A percentile compares a stretch with the other conserved stretches of the same genome.
These are phyloP conservation scores for Simplicillium sp. DNA, from an alignment of 2,329 filamentous ascomycete genomes.

Conservation along the genomic window DNA sequence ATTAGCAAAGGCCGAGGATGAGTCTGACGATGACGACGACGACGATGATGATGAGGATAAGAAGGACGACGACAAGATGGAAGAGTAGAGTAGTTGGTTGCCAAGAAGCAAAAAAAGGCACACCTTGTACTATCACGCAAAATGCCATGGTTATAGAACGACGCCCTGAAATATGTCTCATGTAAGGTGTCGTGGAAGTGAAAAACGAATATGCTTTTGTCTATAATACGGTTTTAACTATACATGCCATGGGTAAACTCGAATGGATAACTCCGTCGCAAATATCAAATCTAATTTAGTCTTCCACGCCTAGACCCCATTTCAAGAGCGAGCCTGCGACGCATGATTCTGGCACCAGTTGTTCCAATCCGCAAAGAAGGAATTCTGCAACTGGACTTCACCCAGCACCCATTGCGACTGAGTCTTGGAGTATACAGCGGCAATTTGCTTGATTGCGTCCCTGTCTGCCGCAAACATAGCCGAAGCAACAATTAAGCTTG, in stretches of 20 bases:
- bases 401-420: conserved; percentile 48
- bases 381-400: conserved; percentile 49
- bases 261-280: too few relatives aligned
- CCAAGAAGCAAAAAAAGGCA: conserved; percentile 8
- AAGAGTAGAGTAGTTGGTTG: conserved; percentile 51
- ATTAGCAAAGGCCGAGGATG: conserved; percentile 81
- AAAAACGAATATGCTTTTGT: conserved; percentile 1
- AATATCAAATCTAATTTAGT: conserved; percentile 2
- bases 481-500: conserved; percentile 58
- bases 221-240: neutral
- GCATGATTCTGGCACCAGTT: conserved; percentile 58
- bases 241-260: too few relatives aligned
- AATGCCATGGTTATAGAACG: conserved; percentile 10
- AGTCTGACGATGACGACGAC: conserved; percentile 73
- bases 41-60: conserved; percentile 48
- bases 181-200: too few relatives aligned
- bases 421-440: conserved; percentile 55
- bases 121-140: conserved; percentile 25
- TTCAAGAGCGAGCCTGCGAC: conserved; percentile 16
- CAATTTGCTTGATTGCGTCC: conserved; percentile 42
- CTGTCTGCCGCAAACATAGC: conserved; percentile 47
- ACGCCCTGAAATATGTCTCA: too few relatives aligned
- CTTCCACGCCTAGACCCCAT: conserved; percentile 5
- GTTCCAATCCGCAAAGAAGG: conserved; percentile 63
- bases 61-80: conserved; percentile 72